Percentiles rank a stretch among this genome's conserved stretches.
phyloP scores from a whole-genome alignment of 1,139 yeast species.

The Blastobotrys malaysiensis region DNA sequence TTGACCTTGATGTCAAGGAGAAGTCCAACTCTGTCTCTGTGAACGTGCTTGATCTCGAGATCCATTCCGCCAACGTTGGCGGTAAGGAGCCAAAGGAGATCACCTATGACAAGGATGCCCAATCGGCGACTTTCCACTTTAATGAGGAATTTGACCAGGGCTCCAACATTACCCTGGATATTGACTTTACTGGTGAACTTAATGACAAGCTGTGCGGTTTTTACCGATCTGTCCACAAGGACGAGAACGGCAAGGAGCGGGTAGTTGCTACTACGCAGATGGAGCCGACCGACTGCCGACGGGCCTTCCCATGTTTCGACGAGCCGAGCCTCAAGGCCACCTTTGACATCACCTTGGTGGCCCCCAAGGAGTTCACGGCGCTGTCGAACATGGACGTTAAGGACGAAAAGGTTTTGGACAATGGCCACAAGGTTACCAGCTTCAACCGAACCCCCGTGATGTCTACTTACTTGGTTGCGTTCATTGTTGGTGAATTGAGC shows the following conservation, averaged over 20 bases:
- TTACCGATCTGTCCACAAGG: constrained; percentile 70
- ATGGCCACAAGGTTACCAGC: constrained; percentile 39
- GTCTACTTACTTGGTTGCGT: constrained; percentile 79
- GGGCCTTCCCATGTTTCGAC: constrained; percentile 80
- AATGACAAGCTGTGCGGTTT: constrained; percentile 78
- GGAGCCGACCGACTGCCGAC: constrained; percentile 81
- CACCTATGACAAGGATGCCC: constrained; percentile 48
- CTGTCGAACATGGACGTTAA: constrained; percentile 67
- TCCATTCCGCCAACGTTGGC: constrained; percentile 34
- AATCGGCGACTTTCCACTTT: constrained; percentile 61
- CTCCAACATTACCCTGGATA: constrained; percentile 40
- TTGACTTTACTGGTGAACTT: constrained; percentile 64
- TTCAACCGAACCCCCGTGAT: constrained; percentile 66
- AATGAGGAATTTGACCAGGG: constrained; percentile 45
- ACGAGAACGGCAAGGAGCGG: constrained; percentile 51
- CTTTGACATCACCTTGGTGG: constrained; percentile 55
- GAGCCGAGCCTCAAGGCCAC: constrained; percentile 76
- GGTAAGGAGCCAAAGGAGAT: constrained; percentile 10
- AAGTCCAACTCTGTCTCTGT: constrained; percentile 47
- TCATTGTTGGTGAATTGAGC: constrained; percentile 74
- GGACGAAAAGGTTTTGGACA: constrained; percentile 42
- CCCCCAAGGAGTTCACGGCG: constrained; percentile 54
- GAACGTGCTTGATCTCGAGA: constrained; percentile 61
- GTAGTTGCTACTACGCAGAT: constrained; percentile 75
- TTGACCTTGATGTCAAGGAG: constrained; percentile 60